phyloP scores from a whole-genome alignment of 202 grass and related monocot species.

The Hordeum pubiflorum region DNA sequence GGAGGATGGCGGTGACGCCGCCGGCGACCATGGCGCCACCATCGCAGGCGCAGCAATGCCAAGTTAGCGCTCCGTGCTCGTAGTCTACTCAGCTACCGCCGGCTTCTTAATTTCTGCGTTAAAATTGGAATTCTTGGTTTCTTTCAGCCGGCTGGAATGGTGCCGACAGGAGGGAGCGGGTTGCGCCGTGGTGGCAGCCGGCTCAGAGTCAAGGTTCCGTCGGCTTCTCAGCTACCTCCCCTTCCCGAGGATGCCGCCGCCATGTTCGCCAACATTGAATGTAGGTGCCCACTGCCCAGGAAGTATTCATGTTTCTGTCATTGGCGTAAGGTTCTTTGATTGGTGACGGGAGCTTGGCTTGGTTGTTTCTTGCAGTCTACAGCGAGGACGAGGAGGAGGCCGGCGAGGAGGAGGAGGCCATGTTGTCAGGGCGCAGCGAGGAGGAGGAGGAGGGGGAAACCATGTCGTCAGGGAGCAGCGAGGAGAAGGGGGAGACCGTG shows the following conservation, averaged over 20 bases:
- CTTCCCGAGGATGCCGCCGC: background rate
- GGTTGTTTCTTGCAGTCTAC: background rate
- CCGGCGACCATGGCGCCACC: background rate
- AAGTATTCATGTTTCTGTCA: background rate
- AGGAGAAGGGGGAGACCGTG: background rate
- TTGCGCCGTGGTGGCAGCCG: background rate
- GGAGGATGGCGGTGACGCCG: background rate
- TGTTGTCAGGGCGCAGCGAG: background rate
- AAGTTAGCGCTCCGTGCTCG: background rate
- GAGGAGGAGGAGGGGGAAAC: background rate
- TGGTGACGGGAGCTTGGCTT: background rate
- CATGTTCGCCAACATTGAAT: background rate
- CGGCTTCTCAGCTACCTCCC: background rate
- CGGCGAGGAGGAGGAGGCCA: background rate
- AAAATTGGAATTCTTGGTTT: slow-evolving; percentile 10
- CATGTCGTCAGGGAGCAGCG: background rate
- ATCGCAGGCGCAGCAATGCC: background rate
- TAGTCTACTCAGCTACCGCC: background rate
- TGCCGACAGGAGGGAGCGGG: background rate
- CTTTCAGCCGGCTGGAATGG: background rate
- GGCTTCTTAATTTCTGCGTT: background rate
- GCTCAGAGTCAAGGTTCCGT: background rate
- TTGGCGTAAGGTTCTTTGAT: background rate
- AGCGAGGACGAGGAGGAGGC: background rate
- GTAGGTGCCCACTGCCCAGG: background rate